Conservation (phyloP, 2,329 filamentous ascomycete genomes). For the Aureobasidium sp. region DNA sequence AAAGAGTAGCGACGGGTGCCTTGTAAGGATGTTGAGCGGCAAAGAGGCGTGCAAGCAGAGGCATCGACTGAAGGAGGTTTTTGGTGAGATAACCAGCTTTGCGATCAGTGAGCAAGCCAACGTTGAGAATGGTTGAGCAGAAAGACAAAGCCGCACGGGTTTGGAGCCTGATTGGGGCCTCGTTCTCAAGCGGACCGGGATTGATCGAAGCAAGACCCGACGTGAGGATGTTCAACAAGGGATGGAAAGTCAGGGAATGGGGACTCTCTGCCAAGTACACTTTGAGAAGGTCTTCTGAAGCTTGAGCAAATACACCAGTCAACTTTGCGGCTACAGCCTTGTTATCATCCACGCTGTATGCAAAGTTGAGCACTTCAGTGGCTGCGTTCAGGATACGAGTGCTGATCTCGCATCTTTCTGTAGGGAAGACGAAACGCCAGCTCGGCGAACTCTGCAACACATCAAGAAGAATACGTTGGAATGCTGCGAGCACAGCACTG, state of each 20-base stretch:
- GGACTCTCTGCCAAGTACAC: constrained; percentile 66
- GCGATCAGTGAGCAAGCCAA: constrained; percentile 57
- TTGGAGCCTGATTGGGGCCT: constrained; percentile 34
- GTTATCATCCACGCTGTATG: constrained; percentile 66
- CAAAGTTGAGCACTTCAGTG: constrained; percentile 62
- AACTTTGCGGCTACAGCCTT: constrained; percentile 43
- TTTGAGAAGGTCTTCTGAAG: constrained; percentile 69
- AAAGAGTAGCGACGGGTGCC: constrained; percentile 57
- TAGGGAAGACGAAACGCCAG: constrained; percentile 70
- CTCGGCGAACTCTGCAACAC: constrained; percentile 77
- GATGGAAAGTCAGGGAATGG: constrained; percentile 67
- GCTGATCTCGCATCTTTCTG: constrained; percentile 64
- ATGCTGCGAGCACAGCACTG: constrained; percentile 61
- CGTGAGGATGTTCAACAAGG: constrained; percentile 64
- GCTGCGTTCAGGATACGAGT: constrained; percentile 62
- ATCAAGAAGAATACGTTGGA: constrained; percentile 70
- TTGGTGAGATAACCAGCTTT: constrained; percentile 55
- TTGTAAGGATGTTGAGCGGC: constrained; percentile 62
- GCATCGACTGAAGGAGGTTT: constrained; percentile 74
- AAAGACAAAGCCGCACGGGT: constrained; percentile 59
- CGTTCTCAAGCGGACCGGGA: constrained; percentile 21
- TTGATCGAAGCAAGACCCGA: constrained; percentile 34
- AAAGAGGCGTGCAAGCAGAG: constrained; percentile 69
- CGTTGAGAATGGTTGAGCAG: constrained; percentile 62
- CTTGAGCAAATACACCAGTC: constrained; percentile 59